Base-by-base conservation (phyloP, 106 monocot species). In the Vanilla planifolia region DNA sequence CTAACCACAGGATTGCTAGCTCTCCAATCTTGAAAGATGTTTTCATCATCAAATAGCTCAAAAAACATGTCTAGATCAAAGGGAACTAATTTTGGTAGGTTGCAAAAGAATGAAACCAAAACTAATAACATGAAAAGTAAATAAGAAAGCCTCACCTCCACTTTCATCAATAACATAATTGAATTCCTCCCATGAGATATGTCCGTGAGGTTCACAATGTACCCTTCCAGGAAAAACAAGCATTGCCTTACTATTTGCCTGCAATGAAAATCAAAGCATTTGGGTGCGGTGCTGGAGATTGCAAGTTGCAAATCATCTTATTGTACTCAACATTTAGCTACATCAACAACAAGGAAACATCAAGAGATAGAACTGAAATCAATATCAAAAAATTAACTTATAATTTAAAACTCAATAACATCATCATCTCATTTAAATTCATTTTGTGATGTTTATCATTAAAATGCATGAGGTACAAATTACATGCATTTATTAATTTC, bases 141-240 rank as follows among this genome's bases (percentile, higher is more conserved):
- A 5, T 11, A 29, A 48, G 32, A 27, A 69, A 43, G 1, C 28
- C 25, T 25, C 28, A 91, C 91, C 91, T 82, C 91, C 91, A 83
- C 80, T 79, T 16, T 91, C 86, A 72, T 91, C 86, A 45, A 91
- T 61, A 48, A 82, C 61, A 67, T 86, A 91, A 43, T 83, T 76
- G 63, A 66, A 79, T 32, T 91, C 86, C 51, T 70, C 66, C 90
- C 90, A 90, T 37, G 85, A 68, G 50, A 58, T 67, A 81, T 79
- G 78, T 30, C 59, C 64, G 67, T 91, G 91, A 42, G 86, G 82
- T 60, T 91, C 82, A 64, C 56, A 59, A 63, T 91, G 91, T 62
- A 80, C 70, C 16, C 65, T 61, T 69, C 79, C 86, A 52, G 91
- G 85, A 82, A 91, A 82, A 52, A 86, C 66, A 29, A 91, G 73